Conservation (phyloP, 148 eudicot genomes). For the Agrostemma githago region DNA sequence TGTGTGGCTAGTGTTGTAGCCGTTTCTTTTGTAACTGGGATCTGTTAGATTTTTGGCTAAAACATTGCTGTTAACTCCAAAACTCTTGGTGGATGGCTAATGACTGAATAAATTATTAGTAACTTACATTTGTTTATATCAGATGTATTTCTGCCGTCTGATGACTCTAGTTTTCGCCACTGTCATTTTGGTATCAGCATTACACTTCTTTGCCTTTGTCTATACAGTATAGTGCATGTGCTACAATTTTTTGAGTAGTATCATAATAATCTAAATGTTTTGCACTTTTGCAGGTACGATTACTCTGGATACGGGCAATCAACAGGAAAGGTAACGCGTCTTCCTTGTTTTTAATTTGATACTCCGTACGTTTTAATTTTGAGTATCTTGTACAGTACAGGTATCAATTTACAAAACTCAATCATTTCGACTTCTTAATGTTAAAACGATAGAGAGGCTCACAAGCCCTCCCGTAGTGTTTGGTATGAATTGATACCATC, state of each 20-base stretch:
- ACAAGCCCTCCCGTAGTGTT: not conserved
- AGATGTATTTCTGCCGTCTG: not conserved
- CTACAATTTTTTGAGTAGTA: not conserved
- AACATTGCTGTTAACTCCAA: not conserved
- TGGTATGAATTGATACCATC: not conserved
- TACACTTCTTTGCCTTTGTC: not conserved
- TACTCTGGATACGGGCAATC: conserved; percentile 99
- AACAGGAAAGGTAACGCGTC: conserved; percentile 71
- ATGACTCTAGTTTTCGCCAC: not conserved
- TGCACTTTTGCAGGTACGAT: conserved; percentile 71
- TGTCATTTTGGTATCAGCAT: not conserved
- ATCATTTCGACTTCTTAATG: not conserved
- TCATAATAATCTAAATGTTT: conserved; percentile 7
- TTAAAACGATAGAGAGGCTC: not conserved
- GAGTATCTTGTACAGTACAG: no score
- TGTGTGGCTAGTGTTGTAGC: not conserved
- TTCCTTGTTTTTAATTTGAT: conserved; percentile 6
- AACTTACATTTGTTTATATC: not conserved
- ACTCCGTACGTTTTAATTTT: no score
- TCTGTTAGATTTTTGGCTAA: not conserved
- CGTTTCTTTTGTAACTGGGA: not conserved
- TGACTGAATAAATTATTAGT: not conserved
- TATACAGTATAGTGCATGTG: not conserved
- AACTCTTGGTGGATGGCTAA: not conserved
- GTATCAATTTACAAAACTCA: not conserved